Evolutionary conservation across 768 basidiomycete species (phyloP).

Genomic region (Nevesoporus exiguus): DNA sequence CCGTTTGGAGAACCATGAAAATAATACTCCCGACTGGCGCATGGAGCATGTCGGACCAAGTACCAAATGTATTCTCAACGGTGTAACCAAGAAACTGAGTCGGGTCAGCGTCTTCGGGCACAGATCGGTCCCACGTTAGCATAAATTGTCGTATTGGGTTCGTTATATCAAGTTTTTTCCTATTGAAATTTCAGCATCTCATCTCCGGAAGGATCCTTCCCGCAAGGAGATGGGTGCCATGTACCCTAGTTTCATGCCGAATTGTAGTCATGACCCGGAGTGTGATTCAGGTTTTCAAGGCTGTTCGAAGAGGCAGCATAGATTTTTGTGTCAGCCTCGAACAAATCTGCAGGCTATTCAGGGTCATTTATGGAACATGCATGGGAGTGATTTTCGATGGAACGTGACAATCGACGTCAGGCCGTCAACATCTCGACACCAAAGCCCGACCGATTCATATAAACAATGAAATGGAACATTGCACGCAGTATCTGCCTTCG

Average conservation of each 20-base stretch:
- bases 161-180: background rate
- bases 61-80: background rate
- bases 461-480: slow-evolving; percentile 5
- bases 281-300: background rate
- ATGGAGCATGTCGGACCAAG: background rate
- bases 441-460: slow-evolving; percentile 1
- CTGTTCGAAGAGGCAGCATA: background rate
- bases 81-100: background rate
- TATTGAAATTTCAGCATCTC: background rate
- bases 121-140: background rate
- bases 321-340: background rate
- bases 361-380: background rate
- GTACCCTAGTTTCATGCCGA: background rate
- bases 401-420: background rate
- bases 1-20: background rate
- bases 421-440: background rate
- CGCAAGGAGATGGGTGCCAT: background rate
- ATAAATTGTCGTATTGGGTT: slow-evolving; percentile 1
- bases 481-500: slow-evolving; percentile 4
- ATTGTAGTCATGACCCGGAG: background rate
- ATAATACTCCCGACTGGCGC: background rate
- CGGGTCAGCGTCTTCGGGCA: background rate
- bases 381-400: background rate
- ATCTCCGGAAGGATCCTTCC: background rate
- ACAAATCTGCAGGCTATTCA: background rate